Percentiles rank a stretch among this genome's conserved stretches.
phyloP scores from a whole-genome alignment of 2,329 filamentous ascomycete genomes.

The Paracoccidioides brasiliensis region DNA sequence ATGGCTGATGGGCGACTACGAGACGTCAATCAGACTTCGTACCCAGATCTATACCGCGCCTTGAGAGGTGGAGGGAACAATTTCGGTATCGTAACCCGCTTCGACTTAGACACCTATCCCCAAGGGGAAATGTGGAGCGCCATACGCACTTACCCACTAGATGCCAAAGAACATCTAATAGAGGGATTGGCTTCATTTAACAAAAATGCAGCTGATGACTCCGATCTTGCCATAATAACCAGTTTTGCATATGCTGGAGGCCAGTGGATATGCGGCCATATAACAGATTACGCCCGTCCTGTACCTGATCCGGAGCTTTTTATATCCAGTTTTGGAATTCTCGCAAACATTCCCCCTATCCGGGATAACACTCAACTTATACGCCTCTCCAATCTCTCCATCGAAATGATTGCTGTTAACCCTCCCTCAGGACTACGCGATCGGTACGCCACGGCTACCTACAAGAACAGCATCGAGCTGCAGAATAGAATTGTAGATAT shows the following conservation, averaged over 20 bases:
- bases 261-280: not conserved
- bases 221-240: not conserved
- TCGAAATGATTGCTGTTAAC: not conserved
- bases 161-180: not conserved
- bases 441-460: not conserved
- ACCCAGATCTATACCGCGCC: constrained; percentile 39
- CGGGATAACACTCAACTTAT: not conserved
- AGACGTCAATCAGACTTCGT: constrained; percentile 27
- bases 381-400: not conserved
- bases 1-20: constrained; percentile 37
- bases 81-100: constrained; percentile 26
- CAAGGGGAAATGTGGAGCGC: not conserved
- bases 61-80: constrained; percentile 43
- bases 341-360: not conserved
- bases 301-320: not conserved
- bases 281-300: not conserved
- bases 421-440: not conserved
- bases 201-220: not conserved
- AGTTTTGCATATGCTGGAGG: not conserved
- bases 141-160: not conserved
- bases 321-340: not conserved
- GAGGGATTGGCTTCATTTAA: not conserved
- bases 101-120: not conserved
- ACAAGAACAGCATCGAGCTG: not conserved
- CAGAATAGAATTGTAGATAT: not conserved